Conservation (phyloP, 805 yeast species). For the Vanderwaltozyma verrucispora region DNA sequence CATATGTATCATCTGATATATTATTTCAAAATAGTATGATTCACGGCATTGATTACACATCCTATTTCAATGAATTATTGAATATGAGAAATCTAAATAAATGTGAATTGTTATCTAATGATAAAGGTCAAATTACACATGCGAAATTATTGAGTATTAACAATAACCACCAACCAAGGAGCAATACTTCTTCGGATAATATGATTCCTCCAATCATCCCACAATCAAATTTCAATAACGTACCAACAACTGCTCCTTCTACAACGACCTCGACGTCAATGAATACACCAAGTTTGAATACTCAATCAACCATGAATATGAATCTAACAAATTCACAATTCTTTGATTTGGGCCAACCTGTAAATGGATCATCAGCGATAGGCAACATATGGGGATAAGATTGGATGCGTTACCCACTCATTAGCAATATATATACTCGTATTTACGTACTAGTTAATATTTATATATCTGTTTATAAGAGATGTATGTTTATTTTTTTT, state of each 20-base stretch:
- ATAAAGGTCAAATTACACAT: slow-evolving; percentile 17
- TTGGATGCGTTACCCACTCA: neutral
- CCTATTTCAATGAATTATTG: slow-evolving; percentile 15
- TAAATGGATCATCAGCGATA: slow-evolving; percentile 5
- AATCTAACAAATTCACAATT: slow-evolving; percentile 4
- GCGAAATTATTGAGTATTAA: slow-evolving; percentile 7
- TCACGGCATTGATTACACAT: slow-evolving; percentile 10
- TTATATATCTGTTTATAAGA: too few relatives aligned
- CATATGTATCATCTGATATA: slow-evolving; percentile 15
- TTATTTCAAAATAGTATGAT: slow-evolving; percentile 15
- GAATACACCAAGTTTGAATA: neutral
- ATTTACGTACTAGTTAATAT: neutral
- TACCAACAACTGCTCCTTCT: neutral
- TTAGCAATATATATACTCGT: too few relatives aligned
- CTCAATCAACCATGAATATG: neutral
- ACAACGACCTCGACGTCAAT: neutral
- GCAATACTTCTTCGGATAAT: neutral
- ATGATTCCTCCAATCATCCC: neutral
- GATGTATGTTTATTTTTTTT: too few relatives aligned
- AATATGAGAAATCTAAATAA: slow-evolving; percentile 14
- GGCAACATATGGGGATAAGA: slow-evolving; percentile 14
- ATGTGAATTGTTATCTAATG: slow-evolving; percentile 14
- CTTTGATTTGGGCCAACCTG: slow-evolving; percentile 3
- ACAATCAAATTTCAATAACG: neutral
- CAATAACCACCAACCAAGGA: neutral